These are phyloP conservation scores for Reutealis trisperma DNA, from an alignment of 345 rosid genomes.

Conservation along the genomic window DNA sequence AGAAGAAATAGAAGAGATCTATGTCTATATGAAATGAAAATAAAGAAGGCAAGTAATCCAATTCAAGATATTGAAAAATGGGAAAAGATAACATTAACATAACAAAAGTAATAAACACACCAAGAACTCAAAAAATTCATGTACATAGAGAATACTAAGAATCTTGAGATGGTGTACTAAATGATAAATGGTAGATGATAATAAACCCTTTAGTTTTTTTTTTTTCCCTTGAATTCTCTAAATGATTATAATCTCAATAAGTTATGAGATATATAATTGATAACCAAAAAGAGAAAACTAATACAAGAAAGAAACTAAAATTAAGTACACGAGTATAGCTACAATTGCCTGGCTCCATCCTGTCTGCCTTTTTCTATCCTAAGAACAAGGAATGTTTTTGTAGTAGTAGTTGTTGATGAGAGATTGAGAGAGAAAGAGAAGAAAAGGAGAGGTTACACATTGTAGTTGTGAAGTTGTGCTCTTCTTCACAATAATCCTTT, in stretches of 20 bases:
- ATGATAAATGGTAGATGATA: neutral
- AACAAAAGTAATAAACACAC: constrained; percentile 1
- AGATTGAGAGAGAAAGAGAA: constrained; percentile 1
- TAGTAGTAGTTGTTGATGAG: neutral
- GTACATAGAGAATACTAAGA: constrained; percentile 15
- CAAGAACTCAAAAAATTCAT: constrained; percentile 8
- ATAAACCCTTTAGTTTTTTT: neutral
- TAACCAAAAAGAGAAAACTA: neutral
- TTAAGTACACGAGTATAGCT: constrained; percentile 1
- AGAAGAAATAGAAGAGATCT: neutral
- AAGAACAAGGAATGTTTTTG: constrained; percentile 26
- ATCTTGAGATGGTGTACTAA: constrained; percentile 8
- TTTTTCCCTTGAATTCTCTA: neutral
- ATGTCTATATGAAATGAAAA: neutral
- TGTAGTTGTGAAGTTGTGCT: constrained; percentile 15
- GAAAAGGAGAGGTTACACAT: constrained; percentile 3
- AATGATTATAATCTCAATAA: neutral
- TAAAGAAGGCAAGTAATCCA: neutral
- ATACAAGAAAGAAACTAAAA: constrained; percentile 9
- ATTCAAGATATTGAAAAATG: neutral
- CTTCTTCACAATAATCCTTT: constrained; percentile 9
- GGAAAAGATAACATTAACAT: constrained; percentile 2
- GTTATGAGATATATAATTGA: neutral
- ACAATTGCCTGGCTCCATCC: constrained; percentile 69
- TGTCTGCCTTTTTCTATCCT: constrained; percentile 52